These are phyloP conservation scores for Globisporangium canariense DNA, from an alignment of 352 stramenopile species.

Conservation along the genomic window DNA sequence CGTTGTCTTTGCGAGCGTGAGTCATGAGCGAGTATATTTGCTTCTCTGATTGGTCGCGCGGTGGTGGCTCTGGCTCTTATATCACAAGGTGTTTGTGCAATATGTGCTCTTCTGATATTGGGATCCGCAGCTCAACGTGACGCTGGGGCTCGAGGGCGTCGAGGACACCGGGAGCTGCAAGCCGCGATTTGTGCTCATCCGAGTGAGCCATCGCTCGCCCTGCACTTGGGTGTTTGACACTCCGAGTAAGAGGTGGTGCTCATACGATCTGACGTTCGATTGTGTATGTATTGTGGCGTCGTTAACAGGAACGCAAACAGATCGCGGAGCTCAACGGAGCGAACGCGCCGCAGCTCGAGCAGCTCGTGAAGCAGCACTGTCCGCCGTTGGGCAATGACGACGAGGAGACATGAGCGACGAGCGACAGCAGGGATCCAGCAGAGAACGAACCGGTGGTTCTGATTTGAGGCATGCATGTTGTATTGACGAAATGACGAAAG, in stretches of 20 bases:
- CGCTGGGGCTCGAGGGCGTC: conserved; percentile 42
- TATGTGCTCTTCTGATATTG: not conserved
- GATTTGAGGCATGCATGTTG: not conserved
- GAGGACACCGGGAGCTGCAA: conserved; percentile 65
- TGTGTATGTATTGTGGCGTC: conserved; percentile 2
- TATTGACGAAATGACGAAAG: conserved; percentile 4
- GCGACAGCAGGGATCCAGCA: not conserved
- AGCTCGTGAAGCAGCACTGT: conserved; percentile 60
- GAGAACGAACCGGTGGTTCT: not conserved
- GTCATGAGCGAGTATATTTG: not conserved
- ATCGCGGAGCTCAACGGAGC: conserved; percentile 55
- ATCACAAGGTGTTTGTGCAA: not conserved
- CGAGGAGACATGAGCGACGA: conserved; percentile 34
- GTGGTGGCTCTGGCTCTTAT: not conserved
- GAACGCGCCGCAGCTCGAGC: conserved; percentile 60
- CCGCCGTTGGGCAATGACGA: conserved; percentile 48
- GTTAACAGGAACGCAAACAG: conserved; percentile 44
- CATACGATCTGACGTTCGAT: not conserved
- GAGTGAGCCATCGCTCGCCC: conserved; percentile 21
- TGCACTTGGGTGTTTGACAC: not conserved
- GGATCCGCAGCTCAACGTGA: conserved; percentile 39
- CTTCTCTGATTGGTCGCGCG: not conserved
- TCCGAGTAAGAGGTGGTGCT: not conserved
- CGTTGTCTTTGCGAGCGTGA: conserved; percentile 52
- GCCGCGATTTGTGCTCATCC: conserved; percentile 59